phyloP scores from a whole-genome alignment of 805 yeast genomes.

The Pichia deserticola region DNA sequence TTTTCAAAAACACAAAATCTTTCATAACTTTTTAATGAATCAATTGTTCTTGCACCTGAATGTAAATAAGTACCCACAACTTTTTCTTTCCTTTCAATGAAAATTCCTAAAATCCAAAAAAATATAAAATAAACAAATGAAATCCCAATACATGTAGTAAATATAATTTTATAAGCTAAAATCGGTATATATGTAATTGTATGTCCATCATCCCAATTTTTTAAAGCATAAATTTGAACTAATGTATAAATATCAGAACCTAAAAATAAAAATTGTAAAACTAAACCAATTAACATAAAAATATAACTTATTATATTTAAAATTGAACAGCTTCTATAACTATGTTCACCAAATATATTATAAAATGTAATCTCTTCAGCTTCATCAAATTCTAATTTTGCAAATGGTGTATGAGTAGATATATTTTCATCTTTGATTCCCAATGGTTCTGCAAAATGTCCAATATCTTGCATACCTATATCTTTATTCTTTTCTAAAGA shows the following conservation, averaged over 20 bases:
- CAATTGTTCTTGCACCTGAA: constrained; percentile 49
- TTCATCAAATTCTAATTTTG: constrained; percentile 8
- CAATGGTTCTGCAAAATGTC: too few species aligned
- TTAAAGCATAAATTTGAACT: constrained; percentile 61
- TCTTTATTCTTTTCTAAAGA: too few species aligned
- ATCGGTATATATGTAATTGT: constrained; percentile 28
- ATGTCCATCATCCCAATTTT: constrained; percentile 31
- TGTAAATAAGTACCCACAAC: constrained; percentile 68
- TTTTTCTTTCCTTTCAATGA: constrained; percentile 50
- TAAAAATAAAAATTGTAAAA: constrained; percentile 46
- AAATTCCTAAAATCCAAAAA: constrained; percentile 51
- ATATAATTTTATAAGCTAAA: constrained; percentile 24
- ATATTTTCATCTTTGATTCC: background rate
- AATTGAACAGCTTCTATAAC: constrained; percentile 31
- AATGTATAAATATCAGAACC: constrained; percentile 77
- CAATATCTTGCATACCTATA: too few species aligned
- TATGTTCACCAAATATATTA: constrained; percentile 25
- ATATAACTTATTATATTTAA: constrained; percentile 39
- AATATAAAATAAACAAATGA: constrained; percentile 53
- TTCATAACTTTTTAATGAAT: constrained; percentile 51
- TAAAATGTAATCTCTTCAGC: constrained; percentile 21
- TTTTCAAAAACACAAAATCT: constrained; percentile 67
- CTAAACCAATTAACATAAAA: constrained; percentile 31
- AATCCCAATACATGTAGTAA: constrained; percentile 63
- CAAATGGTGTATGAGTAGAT: background rate